These are phyloP conservation scores for Acer yangbiense DNA, from an alignment of 345 rosid species.

Conservation along the genomic window DNA sequence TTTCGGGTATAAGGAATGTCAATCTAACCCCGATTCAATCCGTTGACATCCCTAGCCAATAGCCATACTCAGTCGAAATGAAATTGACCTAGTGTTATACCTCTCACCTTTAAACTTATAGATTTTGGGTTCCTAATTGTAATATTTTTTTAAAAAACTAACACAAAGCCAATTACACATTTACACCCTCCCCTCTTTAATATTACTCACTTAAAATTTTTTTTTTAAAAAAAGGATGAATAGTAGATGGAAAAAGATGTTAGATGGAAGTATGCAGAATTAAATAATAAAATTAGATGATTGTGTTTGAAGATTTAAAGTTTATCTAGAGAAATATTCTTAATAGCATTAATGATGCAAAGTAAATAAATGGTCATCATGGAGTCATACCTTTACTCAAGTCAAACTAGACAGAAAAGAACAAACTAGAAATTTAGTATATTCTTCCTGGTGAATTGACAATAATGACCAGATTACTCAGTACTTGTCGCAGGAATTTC, in stretches of 20 bases:
- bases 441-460: neutral
- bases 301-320: slow-evolving; percentile 17
- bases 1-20: too few species aligned
- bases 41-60: too few species aligned
- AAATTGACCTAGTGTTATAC: too few species aligned
- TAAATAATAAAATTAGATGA: slow-evolving; percentile 7
- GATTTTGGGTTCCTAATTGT: too few species aligned
- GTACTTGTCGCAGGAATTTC: neutral
- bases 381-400: slow-evolving; percentile 14
- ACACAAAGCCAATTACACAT: too few species aligned
- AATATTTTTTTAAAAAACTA: too few species aligned
- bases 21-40: too few species aligned
- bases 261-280: slow-evolving; percentile 26
- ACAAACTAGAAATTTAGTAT: neutral
- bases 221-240: too few species aligned
- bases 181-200: too few species aligned
- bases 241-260: slow-evolving; percentile 24
- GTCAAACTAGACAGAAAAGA: slow-evolving; percentile 30
- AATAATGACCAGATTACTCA: neutral
- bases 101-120: too few species aligned
- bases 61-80: too few species aligned
- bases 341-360: slow-evolving; percentile 24
- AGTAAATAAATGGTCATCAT: slow-evolving; percentile 24
- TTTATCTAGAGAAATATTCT: slow-evolving; percentile 26
- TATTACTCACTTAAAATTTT: too few species aligned